Evolutionary conservation across 2,329 filamentous ascomycete genomes (phyloP).

Genomic region (Dactylellina sp.): DNA sequence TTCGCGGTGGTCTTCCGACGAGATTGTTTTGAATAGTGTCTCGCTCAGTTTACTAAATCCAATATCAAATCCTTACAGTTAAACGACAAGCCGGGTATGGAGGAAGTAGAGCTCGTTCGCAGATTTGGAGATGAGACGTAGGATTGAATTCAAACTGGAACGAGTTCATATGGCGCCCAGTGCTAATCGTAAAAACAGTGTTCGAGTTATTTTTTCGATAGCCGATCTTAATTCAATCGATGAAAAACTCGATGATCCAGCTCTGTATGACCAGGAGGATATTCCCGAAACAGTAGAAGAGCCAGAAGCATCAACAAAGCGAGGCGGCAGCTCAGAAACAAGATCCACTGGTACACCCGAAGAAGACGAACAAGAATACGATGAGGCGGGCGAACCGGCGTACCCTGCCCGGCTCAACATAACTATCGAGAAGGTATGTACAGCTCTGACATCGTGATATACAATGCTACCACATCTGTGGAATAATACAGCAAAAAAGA

Average conservation of each 20-base stretch:
- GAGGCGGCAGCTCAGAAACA: slow-evolving; percentile 68
- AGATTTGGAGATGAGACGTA: slow-evolving; percentile 89
- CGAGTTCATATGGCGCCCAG: slow-evolving; percentile 6
- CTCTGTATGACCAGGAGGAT: slow-evolving; percentile 66
- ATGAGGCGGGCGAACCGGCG: slow-evolving; percentile 69
- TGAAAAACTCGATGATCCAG: slow-evolving; percentile 70
- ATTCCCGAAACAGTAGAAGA: slow-evolving; percentile 63
- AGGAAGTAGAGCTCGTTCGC: slow-evolving; percentile 87
- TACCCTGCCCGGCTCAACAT: slow-evolving; percentile 88
- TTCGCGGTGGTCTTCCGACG: not conserved
- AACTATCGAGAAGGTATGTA: slow-evolving; percentile 78
- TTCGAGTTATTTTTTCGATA: slow-evolving; percentile 85
- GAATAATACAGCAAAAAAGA: not conserved
- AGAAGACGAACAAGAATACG: slow-evolving; percentile 68
- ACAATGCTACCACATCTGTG: not conserved
- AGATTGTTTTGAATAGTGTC: too few species aligned
- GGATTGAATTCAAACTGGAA: slow-evolving; percentile 59
- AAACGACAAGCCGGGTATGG: slow-evolving; percentile 81
- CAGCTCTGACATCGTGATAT: not conserved
- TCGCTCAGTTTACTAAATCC: not conserved
- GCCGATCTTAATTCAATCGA: slow-evolving; percentile 78
- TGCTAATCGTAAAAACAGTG: slow-evolving; percentile 66
- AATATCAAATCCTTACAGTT: not conserved
- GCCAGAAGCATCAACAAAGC: slow-evolving; percentile 64
- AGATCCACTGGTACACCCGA: slow-evolving; percentile 72